Evolutionary conservation across 139 green algal species (phyloP).

Genomic region (Deuterostichococcus epilithicus): DNA sequence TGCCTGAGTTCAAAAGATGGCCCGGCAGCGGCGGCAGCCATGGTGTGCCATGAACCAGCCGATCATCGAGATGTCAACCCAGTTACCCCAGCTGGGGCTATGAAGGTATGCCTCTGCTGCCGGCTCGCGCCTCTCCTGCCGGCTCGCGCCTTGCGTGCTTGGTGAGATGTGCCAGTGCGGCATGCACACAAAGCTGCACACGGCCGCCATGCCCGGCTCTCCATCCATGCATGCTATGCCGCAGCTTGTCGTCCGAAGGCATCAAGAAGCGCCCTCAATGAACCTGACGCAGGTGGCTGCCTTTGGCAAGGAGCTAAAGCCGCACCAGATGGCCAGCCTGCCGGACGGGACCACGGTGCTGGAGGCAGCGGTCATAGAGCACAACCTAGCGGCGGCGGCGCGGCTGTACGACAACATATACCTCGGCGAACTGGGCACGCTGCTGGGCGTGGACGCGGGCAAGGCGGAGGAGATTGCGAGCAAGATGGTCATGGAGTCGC

Average conservation of each 20-base stretch:
- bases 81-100: too few relatives aligned
- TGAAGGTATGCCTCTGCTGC: too few relatives aligned
- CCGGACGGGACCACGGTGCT: slow-evolving; percentile 84
- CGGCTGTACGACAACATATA: slow-evolving; percentile 94
- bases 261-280: slow-evolving; percentile 16
- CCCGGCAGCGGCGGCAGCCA: too few relatives aligned
- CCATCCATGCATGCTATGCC: background rate
- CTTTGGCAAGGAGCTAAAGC: slow-evolving; percentile 74
- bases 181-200: too few relatives aligned
- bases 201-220: background rate
- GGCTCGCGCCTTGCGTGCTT: too few relatives aligned
- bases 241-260: too few relatives aligned
- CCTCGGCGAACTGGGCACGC: slow-evolving; percentile 74
- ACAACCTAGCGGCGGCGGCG: slow-evolving; percentile 85
- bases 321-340: slow-evolving; percentile 80
- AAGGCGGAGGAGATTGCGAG: slow-evolving; percentile 79
- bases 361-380: slow-evolving; percentile 83
- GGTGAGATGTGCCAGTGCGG: too few relatives aligned
- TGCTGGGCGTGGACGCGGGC: slow-evolving; percentile 71
- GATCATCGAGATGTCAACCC: too few relatives aligned
- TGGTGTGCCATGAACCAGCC: too few relatives aligned
- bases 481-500: slow-evolving; percentile 80
- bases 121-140: too few relatives aligned
- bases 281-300: slow-evolving; percentile 62
- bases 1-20: background rate